Evolutionary conservation across 1,284 basidiomycete species (phyloP).

Genomic region (Flammula alnicola): DNA sequence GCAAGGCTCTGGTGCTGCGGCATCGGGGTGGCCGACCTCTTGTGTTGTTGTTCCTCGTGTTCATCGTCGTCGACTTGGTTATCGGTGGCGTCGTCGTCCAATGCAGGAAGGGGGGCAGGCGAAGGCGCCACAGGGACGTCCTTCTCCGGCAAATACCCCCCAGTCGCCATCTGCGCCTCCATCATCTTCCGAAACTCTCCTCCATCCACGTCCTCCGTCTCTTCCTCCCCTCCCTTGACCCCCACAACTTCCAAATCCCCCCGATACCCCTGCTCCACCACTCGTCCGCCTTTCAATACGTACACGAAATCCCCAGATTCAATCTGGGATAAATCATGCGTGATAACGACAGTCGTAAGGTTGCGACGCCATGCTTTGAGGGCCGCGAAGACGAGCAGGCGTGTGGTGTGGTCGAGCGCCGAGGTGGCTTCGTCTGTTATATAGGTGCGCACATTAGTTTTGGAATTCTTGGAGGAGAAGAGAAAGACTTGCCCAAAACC

Average conservation of each 20-base stretch:
- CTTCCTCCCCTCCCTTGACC: background rate
- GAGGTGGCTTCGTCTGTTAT: slow-evolving; percentile 95
- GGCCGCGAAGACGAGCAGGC: slow-evolving; percentile 88
- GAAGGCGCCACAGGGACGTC: slow-evolving; percentile 33
- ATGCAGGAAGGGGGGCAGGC: slow-evolving; percentile 26
- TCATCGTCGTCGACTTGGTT: slow-evolving; percentile 27
- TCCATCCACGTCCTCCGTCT: slow-evolving; percentile 26
- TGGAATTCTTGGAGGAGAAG: background rate
- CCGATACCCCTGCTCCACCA: slow-evolving; percentile 86
- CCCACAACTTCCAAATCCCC: slow-evolving; percentile 34
- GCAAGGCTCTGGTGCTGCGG: slow-evolving; percentile 44
- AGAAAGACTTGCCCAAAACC: slow-evolving; percentile 75
- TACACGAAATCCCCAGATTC: slow-evolving; percentile 85
- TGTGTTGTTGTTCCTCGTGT: slow-evolving; percentile 6
- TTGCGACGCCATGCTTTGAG: slow-evolving; percentile 83
- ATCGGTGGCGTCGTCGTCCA: too few relatives aligned
- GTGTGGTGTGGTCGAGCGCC: slow-evolving; percentile 89
- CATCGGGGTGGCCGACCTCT: background rate
- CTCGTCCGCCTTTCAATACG: slow-evolving; percentile 80
- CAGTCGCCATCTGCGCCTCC: slow-evolving; percentile 48
- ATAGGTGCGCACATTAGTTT: background rate
- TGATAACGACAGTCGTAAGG: slow-evolving; percentile 95
- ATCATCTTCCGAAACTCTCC: slow-evolving; percentile 68
- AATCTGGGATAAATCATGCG: slow-evolving; percentile 93
- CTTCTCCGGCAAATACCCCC: slow-evolving; percentile 52